A percentile compares a stretch with the other conserved stretches of the same genome.
Evolutionary conservation across 106 monocot genomes (phyloP).

Genomic region (Allium fistulosum): DNA sequence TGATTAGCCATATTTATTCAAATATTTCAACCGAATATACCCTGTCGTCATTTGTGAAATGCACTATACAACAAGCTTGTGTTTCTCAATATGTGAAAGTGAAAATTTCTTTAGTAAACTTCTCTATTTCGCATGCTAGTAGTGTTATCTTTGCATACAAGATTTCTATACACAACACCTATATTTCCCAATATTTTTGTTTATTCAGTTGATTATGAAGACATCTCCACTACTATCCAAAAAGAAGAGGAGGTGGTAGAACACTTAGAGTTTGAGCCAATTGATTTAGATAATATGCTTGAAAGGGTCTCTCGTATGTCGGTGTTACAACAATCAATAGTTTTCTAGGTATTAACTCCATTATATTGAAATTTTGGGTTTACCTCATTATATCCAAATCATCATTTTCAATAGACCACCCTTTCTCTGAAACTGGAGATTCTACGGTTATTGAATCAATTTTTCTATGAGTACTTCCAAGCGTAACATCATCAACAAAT

Average conservation of each 20-base stretch:
- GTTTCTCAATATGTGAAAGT: conserved; percentile 68
- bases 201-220: conserved; percentile 47
- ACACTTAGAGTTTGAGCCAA: conserved; percentile 50
- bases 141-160: conserved; percentile 43
- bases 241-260: conserved; percentile 56
- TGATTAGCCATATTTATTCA: conserved; percentile 59
- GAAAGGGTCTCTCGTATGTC: conserved; percentile 51
- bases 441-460: conserved; percentile 7
- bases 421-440: not conserved
- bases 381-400: conserved; percentile 5
- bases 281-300: conserved; percentile 56
- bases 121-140: conserved; percentile 26
- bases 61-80: conserved; percentile 71
- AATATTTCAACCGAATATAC: conserved; percentile 52
- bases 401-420: not conserved
- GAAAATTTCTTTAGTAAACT: conserved; percentile 57
- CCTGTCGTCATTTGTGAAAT: conserved; percentile 68
- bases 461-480: conserved; percentile 1
- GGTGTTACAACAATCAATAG: conserved; percentile 66
- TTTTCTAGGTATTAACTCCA: conserved; percentile 16
- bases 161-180: conserved; percentile 74
- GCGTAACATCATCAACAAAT: conserved; percentile 19
- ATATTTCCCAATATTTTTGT: conserved; percentile 42
- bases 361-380: conserved; percentile 7
- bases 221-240: conserved; percentile 72